These are phyloP conservation scores for Porodaedalea pini DNA, from an alignment of 1,284 basidiomycete genomes.

Conservation along the genomic window DNA sequence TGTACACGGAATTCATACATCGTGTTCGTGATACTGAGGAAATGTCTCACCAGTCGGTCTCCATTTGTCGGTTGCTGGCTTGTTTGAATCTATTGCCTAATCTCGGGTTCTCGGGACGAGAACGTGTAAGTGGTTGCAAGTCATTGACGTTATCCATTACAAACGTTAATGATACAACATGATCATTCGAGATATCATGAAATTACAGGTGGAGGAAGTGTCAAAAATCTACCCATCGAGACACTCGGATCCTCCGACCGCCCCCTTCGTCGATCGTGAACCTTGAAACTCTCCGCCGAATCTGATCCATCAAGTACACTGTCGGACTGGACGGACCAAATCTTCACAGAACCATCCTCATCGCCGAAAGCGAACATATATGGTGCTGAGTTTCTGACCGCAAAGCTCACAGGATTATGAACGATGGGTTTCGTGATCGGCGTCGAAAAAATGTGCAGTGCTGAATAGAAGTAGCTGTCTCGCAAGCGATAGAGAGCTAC, in stretches of 20 bases:
- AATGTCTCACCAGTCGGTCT: too few relatives aligned
- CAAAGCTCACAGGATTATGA: background rate
- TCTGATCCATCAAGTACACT: background rate
- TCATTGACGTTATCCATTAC: too few relatives aligned
- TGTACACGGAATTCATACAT: too few relatives aligned
- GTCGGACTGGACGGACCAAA: slow-evolving; percentile 6
- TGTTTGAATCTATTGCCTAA: too few relatives aligned
- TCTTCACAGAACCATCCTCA: background rate
- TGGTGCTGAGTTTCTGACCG: background rate
- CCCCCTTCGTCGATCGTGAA: background rate
- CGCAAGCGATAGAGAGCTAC: background rate
- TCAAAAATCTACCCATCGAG: background rate
- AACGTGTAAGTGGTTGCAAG: too few relatives aligned
- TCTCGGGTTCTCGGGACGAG: too few relatives aligned
- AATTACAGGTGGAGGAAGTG: background rate
- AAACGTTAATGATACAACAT: too few relatives aligned
- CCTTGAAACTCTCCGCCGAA: background rate
- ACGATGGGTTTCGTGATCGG: background rate
- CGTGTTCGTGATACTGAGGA: too few relatives aligned
- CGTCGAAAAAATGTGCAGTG: background rate
- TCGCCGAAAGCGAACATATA: slow-evolving; percentile 4
- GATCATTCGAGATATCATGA: too few relatives aligned
- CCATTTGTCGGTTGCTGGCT: too few relatives aligned
- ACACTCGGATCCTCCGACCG: background rate
- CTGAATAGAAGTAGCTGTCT: background rate